Base-by-base conservation (phyloP, 768 basidiomycete species). In the Amanita rubescens region DNA sequence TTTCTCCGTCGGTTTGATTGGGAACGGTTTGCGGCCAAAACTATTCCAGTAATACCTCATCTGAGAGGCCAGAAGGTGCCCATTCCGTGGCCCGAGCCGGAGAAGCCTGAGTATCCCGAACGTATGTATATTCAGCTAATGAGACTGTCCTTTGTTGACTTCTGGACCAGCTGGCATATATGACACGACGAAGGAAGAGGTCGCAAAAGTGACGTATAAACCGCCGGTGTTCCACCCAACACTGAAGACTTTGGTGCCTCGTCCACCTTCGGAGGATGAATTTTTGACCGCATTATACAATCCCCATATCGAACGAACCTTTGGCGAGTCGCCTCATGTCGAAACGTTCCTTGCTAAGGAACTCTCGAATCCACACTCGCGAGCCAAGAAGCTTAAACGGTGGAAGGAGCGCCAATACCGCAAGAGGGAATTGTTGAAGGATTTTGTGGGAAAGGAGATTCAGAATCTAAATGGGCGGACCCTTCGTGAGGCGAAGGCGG, bases 281-380 rank as follows among this genome's bases (percentile, higher is more conserved):
- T 85, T 76, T 62, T 68, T 86, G n/a, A 72, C 74, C 17, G 65
- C 70, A 11, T 70, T 87, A 62, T 82, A 86, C 59, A 81, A 78
- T 53, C 75, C 78, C 27, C 75, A 75, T 50, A 71, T 74, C 10
- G 62, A 62, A 24, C 67, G 69, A 25, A 60, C 64, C n/a, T 62
- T 75, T 25, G 77, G 76, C 57, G 75, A 82, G 27, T 73, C 75
- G 12, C 69, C 73, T 9, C 85, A 87, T 11, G 74, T 88, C 55
- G 90, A 93, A 63, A 62, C 77, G 20, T 80, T 81, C 62, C 68
- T 93, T 53, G 63, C 71, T 42, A 77, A 77, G 56, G 90, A 93
- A 62, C 78, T 93, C 35, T 75, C 87, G 24, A 90, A 91, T 65
- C 89, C 89, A 22, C 85, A 90, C 62, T 81, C 86, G 11, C 83